phyloP scores from a whole-genome alignment of 306 rosid genomes.

The Cicer arietinum region DNA sequence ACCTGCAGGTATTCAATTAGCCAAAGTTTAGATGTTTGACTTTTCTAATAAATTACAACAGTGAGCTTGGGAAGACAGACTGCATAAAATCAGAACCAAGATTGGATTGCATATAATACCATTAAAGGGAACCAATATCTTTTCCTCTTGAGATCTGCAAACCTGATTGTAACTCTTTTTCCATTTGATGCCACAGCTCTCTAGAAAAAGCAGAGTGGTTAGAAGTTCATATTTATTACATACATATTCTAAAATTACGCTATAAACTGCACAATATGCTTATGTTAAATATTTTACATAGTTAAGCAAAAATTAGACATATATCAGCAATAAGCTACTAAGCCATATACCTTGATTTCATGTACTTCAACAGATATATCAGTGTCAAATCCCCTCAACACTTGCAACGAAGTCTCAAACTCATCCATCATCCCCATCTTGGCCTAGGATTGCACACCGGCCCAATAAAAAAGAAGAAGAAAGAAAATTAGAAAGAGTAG shows the following conservation, averaged over 20 bases:
- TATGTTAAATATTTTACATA: slow-evolving; percentile 17
- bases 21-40: slow-evolving; percentile 35
- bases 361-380: slow-evolving; percentile 85
- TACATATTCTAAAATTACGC: slow-evolving; percentile 15
- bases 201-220: slow-evolving; percentile 48
- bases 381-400: slow-evolving; percentile 77
- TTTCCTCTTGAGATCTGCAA: slow-evolving; percentile 77
- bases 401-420: slow-evolving; percentile 87
- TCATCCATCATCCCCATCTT: slow-evolving; percentile 91
- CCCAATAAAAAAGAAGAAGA: slow-evolving; percentile 19
- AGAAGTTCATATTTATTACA: slow-evolving; percentile 33
- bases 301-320: slow-evolving; percentile 24
- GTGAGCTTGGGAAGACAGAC: slow-evolving; percentile 35
- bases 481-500: slow-evolving; percentile 12
- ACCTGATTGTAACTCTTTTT: slow-evolving; percentile 64
- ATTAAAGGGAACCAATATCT: slow-evolving; percentile 86
- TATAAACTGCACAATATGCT: slow-evolving; percentile 30
- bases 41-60: slow-evolving; percentile 34
- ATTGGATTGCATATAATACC: slow-evolving; percentile 49
- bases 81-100: slow-evolving; percentile 10
- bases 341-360: slow-evolving; percentile 74
- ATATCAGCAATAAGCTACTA: slow-evolving; percentile 10
- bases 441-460: slow-evolving; percentile 56
- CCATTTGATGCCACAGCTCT: slow-evolving; percentile 66
- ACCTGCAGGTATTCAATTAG: slow-evolving; percentile 55